Conservation (phyloP, 495 filamentous ascomycete genomes). For the Halenospora varia region DNA sequence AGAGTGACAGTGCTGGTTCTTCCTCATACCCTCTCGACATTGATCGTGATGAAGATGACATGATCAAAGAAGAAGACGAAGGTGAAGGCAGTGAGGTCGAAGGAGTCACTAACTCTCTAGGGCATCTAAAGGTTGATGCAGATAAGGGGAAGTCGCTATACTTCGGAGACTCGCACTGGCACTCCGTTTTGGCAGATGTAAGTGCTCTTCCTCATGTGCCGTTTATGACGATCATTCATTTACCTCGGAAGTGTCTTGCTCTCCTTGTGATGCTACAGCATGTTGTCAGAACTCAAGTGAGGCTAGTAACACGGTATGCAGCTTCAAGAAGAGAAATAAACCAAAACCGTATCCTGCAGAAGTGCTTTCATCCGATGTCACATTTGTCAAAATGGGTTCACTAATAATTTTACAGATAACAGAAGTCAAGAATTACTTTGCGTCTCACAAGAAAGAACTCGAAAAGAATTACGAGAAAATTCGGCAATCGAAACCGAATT, state of each 20-base stretch:
- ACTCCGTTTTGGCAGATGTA: constrained; percentile 78
- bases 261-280: too few species aligned
- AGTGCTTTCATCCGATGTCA: too few species aligned
- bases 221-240: too few species aligned
- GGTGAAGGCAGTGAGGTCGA: constrained; percentile 81
- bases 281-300: too few species aligned
- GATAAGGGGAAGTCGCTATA: constrained; percentile 80
- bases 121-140: constrained; percentile 80
- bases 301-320: too few species aligned
- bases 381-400: too few species aligned
- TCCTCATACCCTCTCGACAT: constrained; percentile 25
- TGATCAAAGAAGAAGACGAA: constrained; percentile 47
- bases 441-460: constrained; percentile 49
- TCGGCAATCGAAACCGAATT: constrained; percentile 55
- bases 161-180: constrained; percentile 88
- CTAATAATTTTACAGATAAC: constrained; percentile 55
- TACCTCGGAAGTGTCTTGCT: too few species aligned
- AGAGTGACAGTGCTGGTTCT: constrained; percentile 35
- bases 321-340: too few species aligned
- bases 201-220: constrained; percentile 17
- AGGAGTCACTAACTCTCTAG: constrained; percentile 78
- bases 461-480: constrained; percentile 58
- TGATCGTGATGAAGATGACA: constrained; percentile 55
- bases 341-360: too few species aligned
- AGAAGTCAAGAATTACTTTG: constrained; percentile 90